Evolutionary conservation across 257 asterid genomes (phyloP), one percentile per base, ranked within the genome.

Genomic region (Orobanche coerulescens): DNA sequence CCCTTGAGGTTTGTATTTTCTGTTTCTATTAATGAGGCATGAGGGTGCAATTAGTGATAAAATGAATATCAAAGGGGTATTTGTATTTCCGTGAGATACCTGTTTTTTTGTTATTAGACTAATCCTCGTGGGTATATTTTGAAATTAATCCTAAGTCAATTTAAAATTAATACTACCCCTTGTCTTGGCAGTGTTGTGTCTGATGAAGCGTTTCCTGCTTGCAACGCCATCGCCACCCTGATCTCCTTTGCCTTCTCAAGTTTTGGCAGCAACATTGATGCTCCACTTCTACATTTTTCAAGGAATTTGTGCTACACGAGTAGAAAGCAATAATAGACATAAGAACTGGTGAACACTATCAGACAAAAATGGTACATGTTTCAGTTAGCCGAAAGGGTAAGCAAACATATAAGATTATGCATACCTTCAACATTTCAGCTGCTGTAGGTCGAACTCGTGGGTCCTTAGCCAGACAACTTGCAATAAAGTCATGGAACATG

Each of bases 381-480:
- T n/a, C 55, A 39, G 54, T 42, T 54, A 43, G 46, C 52, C 40
- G n/a, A 23, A 67, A 53, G 47, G 61, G 24, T 30, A 64, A 68
- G 63, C 51, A 56, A n/a, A 65, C 65, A 58, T 26, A 12, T 36
- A 33, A 44, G 50, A 47, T 15, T 36, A 64, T 49, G 49, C 68
- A 66, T 81, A 92, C 98, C 97, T 84, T 86, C 60, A 89, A 83
- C 95, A 93, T 81, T 79, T 93, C 98, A 51, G 95, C 76, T 64
- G 98, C 95, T 54, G 89, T 84, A 62, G 98, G 97, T 48, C 97
- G 94, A 72, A 88, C 90, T 22, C 98, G 84, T 11, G 98, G 81
- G 40, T 93, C 98, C 79, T 93, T 93, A 2, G 98, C 89, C 76
- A 93, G 91, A 71, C 98, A 82, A 72, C 84, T 93, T 13, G 98